phyloP scores from a whole-genome alignment of 129 eudicot genomes.

The Rutidosis leptorrhynchoides region DNA sequence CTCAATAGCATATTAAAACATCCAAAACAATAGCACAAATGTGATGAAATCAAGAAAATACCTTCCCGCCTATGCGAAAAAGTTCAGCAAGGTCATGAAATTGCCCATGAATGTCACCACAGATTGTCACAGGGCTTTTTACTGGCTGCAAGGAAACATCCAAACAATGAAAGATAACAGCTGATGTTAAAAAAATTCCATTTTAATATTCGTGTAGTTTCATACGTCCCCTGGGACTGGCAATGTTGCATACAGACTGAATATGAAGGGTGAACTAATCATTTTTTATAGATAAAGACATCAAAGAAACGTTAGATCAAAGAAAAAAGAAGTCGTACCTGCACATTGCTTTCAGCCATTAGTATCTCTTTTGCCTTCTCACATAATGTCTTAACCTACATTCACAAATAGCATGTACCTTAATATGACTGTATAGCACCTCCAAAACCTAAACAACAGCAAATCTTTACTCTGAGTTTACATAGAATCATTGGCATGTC shows the following conservation, averaged over 20 bases:
- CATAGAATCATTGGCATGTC: not conserved
- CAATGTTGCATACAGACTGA: not conserved
- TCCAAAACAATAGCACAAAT: not conserved
- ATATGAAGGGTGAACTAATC: not conserved
- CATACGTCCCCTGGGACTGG: not conserved
- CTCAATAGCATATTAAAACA: no score
- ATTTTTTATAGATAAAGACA: not conserved
- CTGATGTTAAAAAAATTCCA: not conserved
- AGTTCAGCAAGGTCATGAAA: constrained; percentile 86
- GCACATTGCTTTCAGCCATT: constrained; percentile 85
- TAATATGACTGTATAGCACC: constrained; percentile 1
- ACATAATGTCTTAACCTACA: constrained; percentile 71
- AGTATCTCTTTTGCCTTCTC: constrained; percentile 93
- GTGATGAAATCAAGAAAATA: constrained; percentile 10
- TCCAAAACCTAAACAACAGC: constrained; percentile 4
- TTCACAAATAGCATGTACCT: constrained; percentile 9
- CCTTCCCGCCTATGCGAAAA: constrained; percentile 85
- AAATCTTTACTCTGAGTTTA: not conserved
- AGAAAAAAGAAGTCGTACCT: constrained; percentile 37
- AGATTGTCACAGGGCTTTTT: constrained; percentile 79
- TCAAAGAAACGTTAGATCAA: not conserved
- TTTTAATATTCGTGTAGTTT: not conserved
- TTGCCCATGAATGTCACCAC: constrained; percentile 88
- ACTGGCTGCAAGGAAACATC: constrained; percentile 58
- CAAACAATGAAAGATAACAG: not conserved